These are phyloP conservation scores for Cercophora samala DNA, from an alignment of 495 filamentous ascomycete species.

Conservation along the genomic window DNA sequence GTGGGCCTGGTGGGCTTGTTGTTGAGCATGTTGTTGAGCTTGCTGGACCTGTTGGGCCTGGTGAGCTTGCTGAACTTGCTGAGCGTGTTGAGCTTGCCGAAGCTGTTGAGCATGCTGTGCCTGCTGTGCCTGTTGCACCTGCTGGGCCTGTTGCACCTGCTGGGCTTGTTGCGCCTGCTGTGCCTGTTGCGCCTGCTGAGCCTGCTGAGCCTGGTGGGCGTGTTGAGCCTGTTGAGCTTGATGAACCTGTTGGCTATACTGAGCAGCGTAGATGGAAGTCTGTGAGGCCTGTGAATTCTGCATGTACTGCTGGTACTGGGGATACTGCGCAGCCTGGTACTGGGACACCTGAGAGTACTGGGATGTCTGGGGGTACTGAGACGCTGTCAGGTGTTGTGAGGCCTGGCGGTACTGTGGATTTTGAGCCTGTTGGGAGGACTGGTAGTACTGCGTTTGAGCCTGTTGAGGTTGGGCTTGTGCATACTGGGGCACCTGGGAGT, in stretches of 20 bases:
- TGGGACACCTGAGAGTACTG: not conserved
- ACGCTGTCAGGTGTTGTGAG: not conserved
- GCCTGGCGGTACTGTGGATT: not conserved
- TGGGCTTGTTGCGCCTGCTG: not conserved
- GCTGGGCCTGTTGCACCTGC: too few species aligned
- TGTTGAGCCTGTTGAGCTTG: not conserved
- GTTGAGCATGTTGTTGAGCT: not conserved
- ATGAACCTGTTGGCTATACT: not conserved
- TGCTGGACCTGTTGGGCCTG: not conserved
- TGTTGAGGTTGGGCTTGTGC: not conserved
- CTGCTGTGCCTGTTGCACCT: not conserved
- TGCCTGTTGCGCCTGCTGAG: not conserved
- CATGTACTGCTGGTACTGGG: not conserved
- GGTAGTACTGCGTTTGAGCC: not conserved
- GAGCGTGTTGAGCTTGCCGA: not conserved
- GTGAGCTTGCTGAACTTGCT: not conserved
- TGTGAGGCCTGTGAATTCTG: not conserved
- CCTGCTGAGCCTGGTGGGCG: not conserved
- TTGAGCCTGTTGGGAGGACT: not conserved
- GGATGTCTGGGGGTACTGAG: not conserved
- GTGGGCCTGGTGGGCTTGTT: not conserved
- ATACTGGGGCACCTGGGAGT: not conserved
- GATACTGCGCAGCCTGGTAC: not conserved
- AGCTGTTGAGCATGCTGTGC: not conserved
- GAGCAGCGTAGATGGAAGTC: too few species aligned